Evolutionary conservation across 73 alveolate species (phyloP), one percentile per base, ranked within the genome.

Genomic region (Uronychia binucleata): DNA sequence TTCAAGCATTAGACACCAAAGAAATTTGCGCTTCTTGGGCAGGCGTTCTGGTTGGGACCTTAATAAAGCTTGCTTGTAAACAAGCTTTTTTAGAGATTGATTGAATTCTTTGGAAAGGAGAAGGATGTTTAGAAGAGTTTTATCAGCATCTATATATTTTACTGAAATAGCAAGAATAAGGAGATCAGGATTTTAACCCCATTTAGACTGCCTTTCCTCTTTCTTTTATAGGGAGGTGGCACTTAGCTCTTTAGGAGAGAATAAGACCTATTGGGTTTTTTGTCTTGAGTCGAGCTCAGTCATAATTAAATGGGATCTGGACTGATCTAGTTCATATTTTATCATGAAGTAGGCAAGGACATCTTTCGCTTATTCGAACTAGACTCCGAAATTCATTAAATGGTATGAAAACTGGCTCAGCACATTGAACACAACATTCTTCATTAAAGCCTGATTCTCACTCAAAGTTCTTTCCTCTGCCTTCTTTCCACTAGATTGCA

Each of bases 281-380:
- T 90, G 57, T 0, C 35, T 89, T 25, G 87, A 58, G 34, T 89
- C 95, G 27, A 89, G 60, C 34, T 89, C 95, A 26, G 90, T 81
- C 31, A 89, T 34, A 0, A 89, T 81, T 28, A 79, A 34, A 31
- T 89, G 91, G 14, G 91, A 74, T 31, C 91, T 77, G 28, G 84
- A 84, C 28, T 83, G 58, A 34, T 89, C 95, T 33, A 89, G 57
- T 34, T 89, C 92, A 58, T 89, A 89, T 74, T 87, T 89, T 28
- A 79, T 75, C 25, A 90, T 81, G 86, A 89, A 89, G 31, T 59
- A 84, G 26, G 75, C 79, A 58, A 89, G 34, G 1, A 89, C 58
- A 28, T 84, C 88, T 30, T 84, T 85, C 1, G 92, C 31, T 0
- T 27, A 27, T 28, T 89, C 90, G 31, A 34, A 76, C 14, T 60